Base-by-base conservation (phyloP, 176 grass and related monocot genomes). In the Aegilops sharonensis region DNA sequence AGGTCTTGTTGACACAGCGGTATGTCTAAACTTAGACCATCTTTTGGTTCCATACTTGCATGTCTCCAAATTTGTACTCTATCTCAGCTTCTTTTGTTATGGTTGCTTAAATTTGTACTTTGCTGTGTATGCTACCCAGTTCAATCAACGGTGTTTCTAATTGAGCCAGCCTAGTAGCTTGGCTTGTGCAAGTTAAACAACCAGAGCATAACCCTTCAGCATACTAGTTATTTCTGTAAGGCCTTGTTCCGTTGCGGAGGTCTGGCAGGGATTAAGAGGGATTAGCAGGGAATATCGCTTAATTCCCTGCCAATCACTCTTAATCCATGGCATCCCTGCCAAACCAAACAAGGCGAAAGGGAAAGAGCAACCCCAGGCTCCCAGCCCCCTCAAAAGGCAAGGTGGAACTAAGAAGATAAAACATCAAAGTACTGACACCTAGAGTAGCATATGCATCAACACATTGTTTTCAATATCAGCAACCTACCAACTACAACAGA, bases 1-100 rank as follows among this genome's bases (percentile, higher is more conserved):
- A 94, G 96, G 96, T 90, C 96, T 98, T 78, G 88, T 98, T 85
- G 96, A 98, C 71, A 98, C 96, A 50, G 96, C 96, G 75, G 96
- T 98, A 98, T 72, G 91, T 18, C 85, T 57, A n/a, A 62, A 64
- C 69, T 17, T 78, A 72, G 50, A 77, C 23, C 47, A 84, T 72
- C 37, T 62, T 78, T 84, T 68, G 73, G 43, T 73, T 88, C 48
- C 15, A 31, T 54, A 76, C 73, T 50, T 76, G 43, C 48, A 72
- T 85, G 8, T 54, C 20, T 71, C 86, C 20, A 37, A 32, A 34
- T 87, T 79, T 63, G 68, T 10, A 63, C 13, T 88, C 13, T 50
- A 4, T 75, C 43, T 75, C 43, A 75, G 43, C 24, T 52, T 72
- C 72, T 31, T 75, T 75, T 52, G 43, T 52, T 30, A 75, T 31